Evolutionary conservation across 129 eudicot genomes (phyloP).

Genomic region (Pulicaria dysenterica): DNA sequence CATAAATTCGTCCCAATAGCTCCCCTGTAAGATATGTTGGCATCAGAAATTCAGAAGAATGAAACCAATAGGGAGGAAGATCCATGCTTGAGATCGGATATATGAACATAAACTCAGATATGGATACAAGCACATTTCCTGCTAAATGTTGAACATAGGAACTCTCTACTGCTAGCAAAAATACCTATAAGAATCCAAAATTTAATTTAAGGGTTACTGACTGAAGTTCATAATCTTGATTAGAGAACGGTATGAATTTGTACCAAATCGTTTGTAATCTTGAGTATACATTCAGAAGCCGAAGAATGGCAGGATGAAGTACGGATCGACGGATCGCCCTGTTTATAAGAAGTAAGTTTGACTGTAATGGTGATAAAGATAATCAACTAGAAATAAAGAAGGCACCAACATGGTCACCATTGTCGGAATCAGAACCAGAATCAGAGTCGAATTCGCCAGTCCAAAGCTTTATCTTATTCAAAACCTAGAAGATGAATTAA

Average conservation of each 20-base stretch:
- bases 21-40: slow-evolving; percentile 47
- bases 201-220: background rate
- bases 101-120: slow-evolving; percentile 54
- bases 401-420: slow-evolving; percentile 41
- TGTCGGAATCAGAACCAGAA: slow-evolving; percentile 30
- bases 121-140: slow-evolving; percentile 54
- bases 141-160: slow-evolving; percentile 57
- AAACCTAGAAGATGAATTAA: slow-evolving; percentile 44
- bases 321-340: slow-evolving; percentile 31
- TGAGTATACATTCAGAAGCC: slow-evolving; percentile 39
- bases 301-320: slow-evolving; percentile 31
- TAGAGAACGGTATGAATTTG: background rate
- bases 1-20: slow-evolving; percentile 51
- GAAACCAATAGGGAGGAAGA: slow-evolving; percentile 5
- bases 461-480: slow-evolving; percentile 48
- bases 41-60: background rate
- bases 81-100: background rate
- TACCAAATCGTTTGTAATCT: slow-evolving; percentile 52
- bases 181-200: slow-evolving; percentile 39
- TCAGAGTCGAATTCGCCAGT: slow-evolving; percentile 43
- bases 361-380: slow-evolving; percentile 15
- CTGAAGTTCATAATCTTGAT: background rate
- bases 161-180: slow-evolving; percentile 47
- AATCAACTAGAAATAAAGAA: background rate
- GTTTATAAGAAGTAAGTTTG: slow-evolving; percentile 5